Evolutionary conservation across 1,139 yeast species (phyloP), one percentile per base, ranked within the genome.

Genomic region (Nematodospora anomalae): DNA sequence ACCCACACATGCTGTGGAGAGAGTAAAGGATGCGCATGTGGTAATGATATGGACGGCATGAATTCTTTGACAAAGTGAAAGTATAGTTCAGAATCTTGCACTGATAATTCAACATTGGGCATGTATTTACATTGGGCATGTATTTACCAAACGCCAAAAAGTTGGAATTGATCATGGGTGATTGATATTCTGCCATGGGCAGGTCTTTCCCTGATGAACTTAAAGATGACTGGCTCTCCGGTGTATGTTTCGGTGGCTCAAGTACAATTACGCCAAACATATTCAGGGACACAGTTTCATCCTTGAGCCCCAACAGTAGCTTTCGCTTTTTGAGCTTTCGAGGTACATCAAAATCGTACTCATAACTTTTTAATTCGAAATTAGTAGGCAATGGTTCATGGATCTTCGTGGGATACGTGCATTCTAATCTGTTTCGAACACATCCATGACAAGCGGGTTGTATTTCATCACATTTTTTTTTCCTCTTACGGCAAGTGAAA

Each of bases 391-490:
- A 16, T n/a, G 33, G 28, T 16, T 40, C 41, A 12, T 29, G 26
- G 6, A 13, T 13, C 11, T 24, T 24, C 3, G 24, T 12, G 4
- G 43, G 43, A 26, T 34, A 40, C 8, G 32, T 22, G 29, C 43
- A 40, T 28, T 35, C 28, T 10, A 40, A 28, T 16, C 27, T 28
- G 28, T 40, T 40, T 27, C 43, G 16, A n/a, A 40, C 23, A 37
- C 66, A 60, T 26, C 40, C 49, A 4, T 47, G 45, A 45, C 65
- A 60, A 6, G 33, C 33, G 1, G 65, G 65, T 30, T 51, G 55
- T 5, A 36, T 35, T 40, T 60, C 64, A 38, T 60, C 64, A 41
- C 65, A 60, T 36, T 58, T 58, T 36, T 53, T 44, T 36, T 51
- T 52, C 27, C 50, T 37, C 33, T 44, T 44, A 26, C 53, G 41